phyloP scores from a whole-genome alignment of 106 monocot species.

The Dendrobium catenatum region DNA sequence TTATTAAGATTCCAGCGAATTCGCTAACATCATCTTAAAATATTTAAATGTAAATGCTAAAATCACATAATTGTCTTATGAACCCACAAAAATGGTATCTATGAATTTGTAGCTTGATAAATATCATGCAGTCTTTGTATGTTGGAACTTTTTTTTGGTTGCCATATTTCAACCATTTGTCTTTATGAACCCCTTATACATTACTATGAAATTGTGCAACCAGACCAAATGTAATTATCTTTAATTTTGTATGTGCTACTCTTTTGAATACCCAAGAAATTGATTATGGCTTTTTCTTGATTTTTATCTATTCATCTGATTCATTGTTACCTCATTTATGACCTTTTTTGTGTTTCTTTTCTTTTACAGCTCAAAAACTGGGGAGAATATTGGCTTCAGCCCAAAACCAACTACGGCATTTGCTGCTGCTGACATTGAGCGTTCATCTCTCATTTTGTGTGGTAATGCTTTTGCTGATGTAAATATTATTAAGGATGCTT shows the following conservation, averaged over 20 bases:
- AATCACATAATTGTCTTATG: not conserved
- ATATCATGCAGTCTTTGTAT: not conserved
- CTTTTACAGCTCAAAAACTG: conserved; percentile 32
- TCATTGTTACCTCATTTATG: not conserved
- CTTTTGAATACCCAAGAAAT: not conserved
- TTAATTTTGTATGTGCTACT: not conserved
- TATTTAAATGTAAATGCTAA: not conserved
- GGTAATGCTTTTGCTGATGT: conserved; percentile 79
- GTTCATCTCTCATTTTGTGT: conserved; percentile 74
- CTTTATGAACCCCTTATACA: not conserved
- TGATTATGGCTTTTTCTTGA: not conserved
- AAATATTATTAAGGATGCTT: conserved; percentile 43
- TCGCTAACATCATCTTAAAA: not conserved
- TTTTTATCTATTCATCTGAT: not conserved
- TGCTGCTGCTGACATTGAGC: conserved; percentile 74
- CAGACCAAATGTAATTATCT: not conserved
- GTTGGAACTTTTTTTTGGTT: not conserved
- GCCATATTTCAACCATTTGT: not conserved
- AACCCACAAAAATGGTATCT: not conserved
- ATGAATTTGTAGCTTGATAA: not conserved
- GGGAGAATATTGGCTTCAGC: conserved; percentile 44
- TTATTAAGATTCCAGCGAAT: not conserved
- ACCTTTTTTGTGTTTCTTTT: conserved; percentile 2
- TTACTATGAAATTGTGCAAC: not conserved
- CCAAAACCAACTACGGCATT: conserved; percentile 42